Evolutionary conservation across 768 basidiomycete genomes (phyloP), one percentile per base, ranked within the genome.

Genomic region (Phylloporus sp.): DNA sequence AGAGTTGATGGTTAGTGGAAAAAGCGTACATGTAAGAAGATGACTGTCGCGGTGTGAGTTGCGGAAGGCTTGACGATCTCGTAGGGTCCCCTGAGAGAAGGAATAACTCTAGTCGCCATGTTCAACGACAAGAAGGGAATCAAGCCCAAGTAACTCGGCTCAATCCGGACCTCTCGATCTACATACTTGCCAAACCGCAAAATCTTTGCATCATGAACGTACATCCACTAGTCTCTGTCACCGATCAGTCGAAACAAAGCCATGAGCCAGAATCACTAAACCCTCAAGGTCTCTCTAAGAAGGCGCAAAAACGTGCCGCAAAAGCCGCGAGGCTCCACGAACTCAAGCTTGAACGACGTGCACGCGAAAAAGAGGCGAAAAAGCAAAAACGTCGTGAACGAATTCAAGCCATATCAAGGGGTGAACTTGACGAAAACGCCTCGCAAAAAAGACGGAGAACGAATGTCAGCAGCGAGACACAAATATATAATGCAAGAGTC

Each of bases 1-100:
- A 11, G 22, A 37, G n/a, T 3, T 11, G 22, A 21, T 34, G 26
- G 35, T n/a, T n/a, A n/a, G n/a, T 14, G 17, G 27, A 32, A 14
- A 41, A 39, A 36, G 43, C 86, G 58, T 64, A 91, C 91, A 76
- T 96, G 93, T 32, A 91, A 69, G 64, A 95, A 91, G 58, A 95
- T 85, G 53, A 95, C 80, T 0, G 90, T 92, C 8, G 90, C 88
- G 8, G 87, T 83, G 66, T 95, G 92, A 53, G 76, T 80, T 31
- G 70, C 59, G 33, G 70, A 60, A 10, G 88, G 72, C 29, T 76
- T 70, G 24, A 86, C 71, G 24, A 74, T 70, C 52, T 84, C 64
- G 63, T 62, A 75, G 18, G 63, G 58, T 20, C 63, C 44, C 58
- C 44, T 50, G 38, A 51, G 46, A 23, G 53, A 53, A 37, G 49